Percentiles rank a stretch among this genome's conserved stretches.
Evolutionary conservation across 192 early-diverging fungal genomes (phyloP).

Genomic region (Umbelopsis isabellina): DNA sequence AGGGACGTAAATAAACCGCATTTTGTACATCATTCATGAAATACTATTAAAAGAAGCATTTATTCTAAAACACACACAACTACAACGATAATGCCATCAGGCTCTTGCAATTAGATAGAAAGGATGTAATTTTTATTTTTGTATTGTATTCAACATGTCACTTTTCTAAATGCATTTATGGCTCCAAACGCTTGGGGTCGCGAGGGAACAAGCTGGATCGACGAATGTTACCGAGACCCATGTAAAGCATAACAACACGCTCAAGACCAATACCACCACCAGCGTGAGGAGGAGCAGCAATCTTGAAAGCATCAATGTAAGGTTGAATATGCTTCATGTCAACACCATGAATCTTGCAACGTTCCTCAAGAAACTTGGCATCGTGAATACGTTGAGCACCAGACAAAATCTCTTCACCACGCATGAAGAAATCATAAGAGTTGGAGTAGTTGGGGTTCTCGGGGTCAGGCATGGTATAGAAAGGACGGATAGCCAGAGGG

Average conservation of each 20-base stretch:
- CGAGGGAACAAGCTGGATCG: conserved; percentile 93
- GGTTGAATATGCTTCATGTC: conserved; percentile 82
- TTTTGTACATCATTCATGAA: conserved; percentile 5
- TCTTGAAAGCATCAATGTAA: conserved; percentile 96
- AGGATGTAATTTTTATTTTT: background rate
- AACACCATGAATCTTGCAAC: conserved; percentile 75
- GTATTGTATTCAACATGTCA: background rate
- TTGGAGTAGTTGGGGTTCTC: conserved; percentile 87
- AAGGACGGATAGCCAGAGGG: conserved; percentile 92
- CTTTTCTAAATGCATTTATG: conserved; percentile 53
- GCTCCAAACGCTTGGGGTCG: conserved; percentile 91
- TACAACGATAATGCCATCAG: too few relatives aligned
- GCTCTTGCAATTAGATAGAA: background rate
- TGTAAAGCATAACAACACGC: conserved; percentile 96
- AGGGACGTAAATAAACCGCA: background rate
- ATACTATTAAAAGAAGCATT: too few relatives aligned
- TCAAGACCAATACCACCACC: conserved; percentile 97
- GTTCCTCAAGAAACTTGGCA: conserved; percentile 74
- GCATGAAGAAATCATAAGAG: conserved; percentile 99
- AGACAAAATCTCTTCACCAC: conserved; percentile 98
- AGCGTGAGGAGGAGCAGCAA: conserved; percentile 95
- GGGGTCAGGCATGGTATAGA: conserved; percentile 99
- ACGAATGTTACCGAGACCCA: conserved; percentile 94
- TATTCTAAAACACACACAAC: too few relatives aligned
- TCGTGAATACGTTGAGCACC: conserved; percentile 99